Evolutionary conservation across 768 basidiomycete species (phyloP).

Genomic region (Russula compacta): DNA sequence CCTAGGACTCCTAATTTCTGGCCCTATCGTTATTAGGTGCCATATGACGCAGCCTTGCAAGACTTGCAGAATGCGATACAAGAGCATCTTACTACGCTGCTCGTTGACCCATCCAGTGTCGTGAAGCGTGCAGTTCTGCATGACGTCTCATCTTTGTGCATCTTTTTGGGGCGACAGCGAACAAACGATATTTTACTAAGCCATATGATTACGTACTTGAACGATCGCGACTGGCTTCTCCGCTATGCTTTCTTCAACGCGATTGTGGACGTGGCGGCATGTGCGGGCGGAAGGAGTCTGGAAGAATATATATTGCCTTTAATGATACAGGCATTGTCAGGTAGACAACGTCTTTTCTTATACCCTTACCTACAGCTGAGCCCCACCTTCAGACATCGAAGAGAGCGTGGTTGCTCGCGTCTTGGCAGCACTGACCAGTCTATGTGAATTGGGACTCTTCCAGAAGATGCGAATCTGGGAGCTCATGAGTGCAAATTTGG

Average conservation of each 20-base stretch:
- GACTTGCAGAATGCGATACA: slow-evolving; percentile 82
- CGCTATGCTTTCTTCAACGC: slow-evolving; percentile 91
- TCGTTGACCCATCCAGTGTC: slow-evolving; percentile 81
- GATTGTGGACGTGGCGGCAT: slow-evolving; percentile 91
- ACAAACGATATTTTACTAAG: slow-evolving; percentile 94
- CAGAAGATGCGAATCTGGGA: slow-evolving; percentile 98
- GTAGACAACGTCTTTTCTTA: slow-evolving; percentile 31
- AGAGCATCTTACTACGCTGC: slow-evolving; percentile 76
- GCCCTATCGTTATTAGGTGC: slow-evolving; percentile 46
- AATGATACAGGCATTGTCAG: slow-evolving; percentile 92
- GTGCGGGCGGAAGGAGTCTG: slow-evolving; percentile 81
- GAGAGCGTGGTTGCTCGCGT: slow-evolving; percentile 91
- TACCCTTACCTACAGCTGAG: slow-evolving; percentile 6
- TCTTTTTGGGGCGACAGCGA: slow-evolving; percentile 86
- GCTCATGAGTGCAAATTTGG: slow-evolving; percentile 77
- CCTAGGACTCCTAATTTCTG: neutral
- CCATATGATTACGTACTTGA: slow-evolving; percentile 75
- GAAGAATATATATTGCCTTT: slow-evolving; percentile 97
- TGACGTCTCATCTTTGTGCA: slow-evolving; percentile 81
- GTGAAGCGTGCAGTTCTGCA: slow-evolving; percentile 88
- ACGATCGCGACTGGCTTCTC: slow-evolving; percentile 88
- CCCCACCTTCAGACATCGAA: slow-evolving; percentile 63
- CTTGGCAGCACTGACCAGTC: slow-evolving; percentile 73
- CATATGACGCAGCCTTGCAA: slow-evolving; percentile 79
- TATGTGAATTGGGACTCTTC: slow-evolving; percentile 85